Conservation (phyloP, 2,329 filamentous ascomycete species). For the Sclerotiophoma versabilis region DNA sequence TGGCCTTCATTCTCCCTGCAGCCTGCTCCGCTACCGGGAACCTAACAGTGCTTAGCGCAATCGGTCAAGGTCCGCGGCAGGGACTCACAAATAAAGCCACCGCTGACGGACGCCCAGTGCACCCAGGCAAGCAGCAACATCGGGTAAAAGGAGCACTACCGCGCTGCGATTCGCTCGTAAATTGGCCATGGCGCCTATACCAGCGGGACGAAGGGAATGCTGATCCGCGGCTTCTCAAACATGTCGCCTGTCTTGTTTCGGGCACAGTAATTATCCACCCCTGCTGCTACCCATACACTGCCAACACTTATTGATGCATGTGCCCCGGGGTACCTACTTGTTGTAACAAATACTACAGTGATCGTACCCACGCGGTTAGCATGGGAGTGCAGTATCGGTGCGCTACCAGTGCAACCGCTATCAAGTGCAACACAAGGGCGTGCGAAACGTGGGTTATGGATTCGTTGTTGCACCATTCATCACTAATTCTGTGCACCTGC, state of each 20-base stretch:
- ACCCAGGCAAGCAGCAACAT: slow-evolving; percentile 9
- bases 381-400: not conserved
- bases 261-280: slow-evolving; percentile 12
- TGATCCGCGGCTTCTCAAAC: slow-evolving; percentile 23
- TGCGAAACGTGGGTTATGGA: slow-evolving; percentile 12
- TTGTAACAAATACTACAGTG: slow-evolving; percentile 1
- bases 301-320: slow-evolving; percentile 2
- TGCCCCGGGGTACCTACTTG: slow-evolving; percentile 1
- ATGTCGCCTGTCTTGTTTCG: slow-evolving; percentile 7
- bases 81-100: slow-evolving; percentile 17
- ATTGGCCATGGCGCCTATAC: slow-evolving; percentile 18
- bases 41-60: not conserved
- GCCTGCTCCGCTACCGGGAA: slow-evolving; percentile 7
- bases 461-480: slow-evolving; percentile 10
- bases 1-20: slow-evolving; percentile 1
- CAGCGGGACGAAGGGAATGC: slow-evolving; percentile 29
- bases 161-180: slow-evolving; percentile 35
- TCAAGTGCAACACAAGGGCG: not conserved
- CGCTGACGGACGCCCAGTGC: slow-evolving; percentile 29
- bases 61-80: not conserved
- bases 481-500: not conserved
- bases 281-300: slow-evolving; percentile 1
- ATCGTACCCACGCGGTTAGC: not conserved
- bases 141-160: slow-evolving; percentile 44
- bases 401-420: not conserved